A percentile compares a stretch with the other conserved stretches of the same genome.
Evolutionary conservation across 768 basidiomycete species (phyloP).

Genomic region (Boletus rubropictus): DNA sequence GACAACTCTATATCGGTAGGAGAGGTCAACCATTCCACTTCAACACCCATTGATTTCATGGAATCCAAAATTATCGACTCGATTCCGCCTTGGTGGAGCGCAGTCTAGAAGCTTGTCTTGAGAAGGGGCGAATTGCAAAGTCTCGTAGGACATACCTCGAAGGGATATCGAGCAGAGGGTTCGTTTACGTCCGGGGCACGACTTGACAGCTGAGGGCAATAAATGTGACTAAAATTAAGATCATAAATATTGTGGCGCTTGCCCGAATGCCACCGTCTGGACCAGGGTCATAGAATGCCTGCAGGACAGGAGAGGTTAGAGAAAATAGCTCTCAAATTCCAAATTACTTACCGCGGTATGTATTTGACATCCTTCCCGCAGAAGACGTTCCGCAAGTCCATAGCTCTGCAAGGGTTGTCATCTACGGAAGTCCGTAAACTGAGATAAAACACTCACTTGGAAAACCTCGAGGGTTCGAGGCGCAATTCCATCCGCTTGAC

Average conservation of each 20-base stretch:
- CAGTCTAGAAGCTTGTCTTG: conserved; percentile 14
- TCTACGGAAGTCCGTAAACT: neutral
- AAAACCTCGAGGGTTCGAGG: conserved; percentile 38
- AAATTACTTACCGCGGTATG: conserved; percentile 51
- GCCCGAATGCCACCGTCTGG: conserved; percentile 58
- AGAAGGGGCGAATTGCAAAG: neutral
- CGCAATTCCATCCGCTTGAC: conserved; percentile 28
- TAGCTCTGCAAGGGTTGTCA: conserved; percentile 49
- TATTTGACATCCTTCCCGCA: conserved; percentile 59
- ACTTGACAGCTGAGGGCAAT: conserved; percentile 46
- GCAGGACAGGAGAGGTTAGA: neutral
- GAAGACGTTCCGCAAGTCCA: conserved; percentile 57
- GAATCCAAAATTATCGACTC: conserved; percentile 33
- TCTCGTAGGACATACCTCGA: conserved; percentile 42
- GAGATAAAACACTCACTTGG: conserved; percentile 28
- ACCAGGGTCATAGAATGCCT: conserved; percentile 75
- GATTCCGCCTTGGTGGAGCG: conserved; percentile 33
- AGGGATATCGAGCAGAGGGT: conserved; percentile 60
- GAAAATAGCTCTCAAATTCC: neutral
- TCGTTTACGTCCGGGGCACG: conserved; percentile 57
- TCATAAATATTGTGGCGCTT: neutral
- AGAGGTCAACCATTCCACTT: conserved; percentile 30
- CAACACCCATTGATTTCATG: conserved; percentile 25
- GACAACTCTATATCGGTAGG: conserved; percentile 30
- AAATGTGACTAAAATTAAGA: neutral